Evolutionary conservation across 75 land plant genomes (phyloP), one percentile per base, ranked within the genome.

Genomic region (Picea sitchensis): DNA sequence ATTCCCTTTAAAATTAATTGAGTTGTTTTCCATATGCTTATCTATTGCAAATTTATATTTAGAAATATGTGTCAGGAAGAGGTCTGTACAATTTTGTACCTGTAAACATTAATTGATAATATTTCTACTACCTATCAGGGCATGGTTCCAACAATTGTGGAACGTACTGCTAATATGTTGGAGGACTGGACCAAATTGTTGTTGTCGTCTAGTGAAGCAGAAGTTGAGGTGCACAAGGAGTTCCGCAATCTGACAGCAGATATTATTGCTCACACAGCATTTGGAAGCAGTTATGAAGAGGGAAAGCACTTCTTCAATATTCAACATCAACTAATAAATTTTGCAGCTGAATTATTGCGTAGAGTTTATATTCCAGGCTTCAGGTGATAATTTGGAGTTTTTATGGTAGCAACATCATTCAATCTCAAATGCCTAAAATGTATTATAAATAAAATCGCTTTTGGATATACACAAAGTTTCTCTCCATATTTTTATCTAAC

Each of bases 221-320:
- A 81, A 44, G 21, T 85, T 18, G 88, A 82, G 2, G 81, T 76
- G 17, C 17, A 6, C 2, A 62, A 81, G 34, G 78, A 85, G 44
- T 64, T 87, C 30, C 36, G 20, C 21, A 32, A 62, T 20, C 61
- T 85, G 21, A 59, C 87, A 32, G 74, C 78, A 20, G 81, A 86
- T 51, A 64, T 88, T 54, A 80, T 85, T 47, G 71, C 89, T 12
- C 77, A 15, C 30, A 85, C 89, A 32, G 88, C 89, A 23, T 85
- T 88, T 63, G 81, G 89, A 2, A 82, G 84, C 20, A 80, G 76
- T 65, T 82, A 72, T 59, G 82, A 71, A 54, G 83, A 80, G 58
- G 88, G 84, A 47, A 88, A 72, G 58, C 32, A 58, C 14, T 63
- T 82, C 13, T 82, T 82, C 61, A 59, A 80, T 51, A 61, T 79